phyloP scores from a whole-genome alignment of 2,329 filamentous ascomycete species.

The Fusarium drepaniforme region DNA sequence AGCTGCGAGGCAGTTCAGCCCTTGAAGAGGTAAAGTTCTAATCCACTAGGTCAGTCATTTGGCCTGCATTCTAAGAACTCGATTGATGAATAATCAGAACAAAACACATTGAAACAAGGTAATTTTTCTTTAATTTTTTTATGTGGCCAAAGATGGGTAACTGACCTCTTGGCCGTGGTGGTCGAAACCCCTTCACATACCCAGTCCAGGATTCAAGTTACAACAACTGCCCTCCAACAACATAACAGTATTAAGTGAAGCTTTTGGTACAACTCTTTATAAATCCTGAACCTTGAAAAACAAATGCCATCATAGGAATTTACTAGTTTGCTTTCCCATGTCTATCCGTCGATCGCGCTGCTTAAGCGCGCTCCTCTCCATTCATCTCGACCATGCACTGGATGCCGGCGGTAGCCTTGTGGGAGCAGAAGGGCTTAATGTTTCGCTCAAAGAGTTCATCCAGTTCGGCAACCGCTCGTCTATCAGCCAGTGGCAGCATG shows the following conservation, averaged over 20 bases:
- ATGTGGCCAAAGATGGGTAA: too few relatives aligned
- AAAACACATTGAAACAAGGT: too few relatives aligned
- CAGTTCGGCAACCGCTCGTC: constrained; percentile 7
- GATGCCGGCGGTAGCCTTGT: background rate
- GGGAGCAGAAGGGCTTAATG: constrained; percentile 1
- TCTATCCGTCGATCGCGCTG: background rate
- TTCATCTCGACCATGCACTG: background rate
- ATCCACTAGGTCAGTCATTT: background rate
- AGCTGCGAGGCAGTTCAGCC: background rate
- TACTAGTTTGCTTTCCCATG: background rate
- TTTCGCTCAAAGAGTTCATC: constrained; percentile 11
- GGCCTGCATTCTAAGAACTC: background rate
- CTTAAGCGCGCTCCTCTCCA: background rate
- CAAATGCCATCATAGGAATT: too few relatives aligned
- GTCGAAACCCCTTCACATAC: background rate
- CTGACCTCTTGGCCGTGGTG: background rate
- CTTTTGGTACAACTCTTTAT: background rate
- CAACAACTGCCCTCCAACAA: background rate
- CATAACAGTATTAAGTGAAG: background rate
- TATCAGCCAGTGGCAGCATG: background rate
- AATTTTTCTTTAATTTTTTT: too few relatives aligned
- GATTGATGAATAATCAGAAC: too few relatives aligned
- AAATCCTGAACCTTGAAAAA: background rate
- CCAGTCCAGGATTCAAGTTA: background rate
- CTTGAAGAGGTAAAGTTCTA: background rate